Evolutionary conservation across 1,284 basidiomycete species (phyloP), one percentile per base, ranked within the genome.

Genomic region (Blastosporella zonata): DNA sequence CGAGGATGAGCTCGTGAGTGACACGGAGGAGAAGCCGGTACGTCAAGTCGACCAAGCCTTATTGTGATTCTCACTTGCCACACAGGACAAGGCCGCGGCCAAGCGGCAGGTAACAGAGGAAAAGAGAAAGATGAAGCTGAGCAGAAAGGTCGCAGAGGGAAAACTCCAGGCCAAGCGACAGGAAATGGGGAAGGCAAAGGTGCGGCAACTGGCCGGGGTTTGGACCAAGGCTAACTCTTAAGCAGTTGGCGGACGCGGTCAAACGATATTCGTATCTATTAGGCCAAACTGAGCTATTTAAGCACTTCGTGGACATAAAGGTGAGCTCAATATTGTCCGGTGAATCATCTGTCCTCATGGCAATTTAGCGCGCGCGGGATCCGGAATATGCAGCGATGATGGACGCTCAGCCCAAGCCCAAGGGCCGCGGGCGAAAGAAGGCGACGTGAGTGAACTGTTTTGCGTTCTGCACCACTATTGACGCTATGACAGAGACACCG

Each of bases 271-370:
- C 90, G 6, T 97, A 96, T 67, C 79, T 97, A 13, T 79, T 97
- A 0, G 95, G 94, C 6, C 93, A 97, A 67, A 97, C 93, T 0
- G 95, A 97, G 59, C 75, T 97, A 13, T 97, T 97, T 74, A 90
- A 92, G 60, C 94, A 97, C 66, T 97, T 97, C 61, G 90, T 96
- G 6, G 91, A 96, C 63, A 87, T 96, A 69, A 95, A 96, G 78
- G 91, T 88, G 20, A 2, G 52, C 25, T 23, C n/a, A 12, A 2
- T 15, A 7, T 20, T 39, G 25, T 21, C 2, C 28, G 29, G 2
- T n/a, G 15, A 41, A 15, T 23, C 28, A 15, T 21, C 3, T 23
- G 46, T 25, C 10, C 15, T 47, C 25, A 49, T 36, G 15, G 2
- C 18, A 48, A 35, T 56, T 2, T 62, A 93, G 90, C 82, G 84